Evolutionary conservation across 2,329 filamentous ascomycete genomes (phyloP).

Genomic region (Didymellaceae sp.): DNA sequence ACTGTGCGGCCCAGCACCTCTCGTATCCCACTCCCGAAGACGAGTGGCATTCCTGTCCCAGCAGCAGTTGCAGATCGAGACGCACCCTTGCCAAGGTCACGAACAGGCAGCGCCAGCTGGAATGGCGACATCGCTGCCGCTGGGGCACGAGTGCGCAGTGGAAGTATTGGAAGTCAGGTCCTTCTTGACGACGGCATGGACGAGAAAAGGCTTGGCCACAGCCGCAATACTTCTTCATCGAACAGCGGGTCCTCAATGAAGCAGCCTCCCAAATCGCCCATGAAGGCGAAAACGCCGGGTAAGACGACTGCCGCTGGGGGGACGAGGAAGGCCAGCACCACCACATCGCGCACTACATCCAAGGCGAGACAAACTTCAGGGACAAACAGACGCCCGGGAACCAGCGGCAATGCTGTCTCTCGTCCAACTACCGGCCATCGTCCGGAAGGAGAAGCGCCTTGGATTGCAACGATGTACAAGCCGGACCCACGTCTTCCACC

Average conservation of each 20-base stretch:
- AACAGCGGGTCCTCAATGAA: constrained; percentile 37
- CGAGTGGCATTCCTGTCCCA: constrained; percentile 78
- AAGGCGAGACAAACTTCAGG: constrained; percentile 43
- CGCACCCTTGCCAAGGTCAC: constrained; percentile 67
- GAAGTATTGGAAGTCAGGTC: constrained; percentile 64
- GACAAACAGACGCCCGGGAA: constrained; percentile 63
- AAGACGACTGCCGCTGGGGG: constrained; percentile 47
- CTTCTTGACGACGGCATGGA: constrained; percentile 57
- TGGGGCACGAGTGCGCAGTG: constrained; percentile 73
- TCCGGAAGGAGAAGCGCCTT: constrained; percentile 93
- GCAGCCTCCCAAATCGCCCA: constrained; percentile 42
- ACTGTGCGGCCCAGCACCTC: constrained; percentile 65
- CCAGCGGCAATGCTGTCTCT: constrained; percentile 62
- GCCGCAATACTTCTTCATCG: constrained; percentile 30
- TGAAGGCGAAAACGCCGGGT: constrained; percentile 50
- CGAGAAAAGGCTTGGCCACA: constrained; percentile 24
- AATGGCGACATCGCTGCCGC: constrained; percentile 66
- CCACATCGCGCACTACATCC: constrained; percentile 35
- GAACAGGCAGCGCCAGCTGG: constrained; percentile 62
- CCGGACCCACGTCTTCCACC: constrained; percentile 92
- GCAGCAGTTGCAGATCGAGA: constrained; percentile 76
- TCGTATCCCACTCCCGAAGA: constrained; percentile 84
- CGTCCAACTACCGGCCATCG: constrained; percentile 69
- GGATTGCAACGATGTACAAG: constrained; percentile 93
- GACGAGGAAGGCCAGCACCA: constrained; percentile 38